phyloP scores from a whole-genome alignment of 2,329 filamentous ascomycete genomes.

The Diaporthe citrichinensis region DNA sequence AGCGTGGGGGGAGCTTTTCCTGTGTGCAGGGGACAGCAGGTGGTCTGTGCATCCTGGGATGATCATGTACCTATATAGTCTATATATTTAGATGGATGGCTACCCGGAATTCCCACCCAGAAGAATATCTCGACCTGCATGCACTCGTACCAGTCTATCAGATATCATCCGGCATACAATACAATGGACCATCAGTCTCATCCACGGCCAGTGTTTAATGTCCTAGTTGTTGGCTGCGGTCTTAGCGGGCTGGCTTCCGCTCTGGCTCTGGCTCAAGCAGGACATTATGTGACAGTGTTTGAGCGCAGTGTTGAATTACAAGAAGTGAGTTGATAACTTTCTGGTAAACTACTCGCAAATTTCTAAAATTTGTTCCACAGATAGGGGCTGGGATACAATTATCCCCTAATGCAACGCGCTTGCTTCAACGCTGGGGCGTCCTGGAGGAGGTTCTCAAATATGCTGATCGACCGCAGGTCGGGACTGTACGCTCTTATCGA shows the following conservation, averaged over 20 bases:
- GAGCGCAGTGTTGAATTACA: background rate
- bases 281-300: background rate
- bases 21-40: too few species aligned
- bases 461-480: background rate
- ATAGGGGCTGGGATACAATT: background rate
- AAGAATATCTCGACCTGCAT: too few species aligned
- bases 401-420: background rate
- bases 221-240: background rate
- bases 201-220: background rate
- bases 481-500: background rate
- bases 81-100: too few species aligned
- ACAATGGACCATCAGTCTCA: too few species aligned
- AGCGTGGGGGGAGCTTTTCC: too few species aligned
- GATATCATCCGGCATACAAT: too few species aligned
- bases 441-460: background rate
- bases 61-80: too few species aligned
- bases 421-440: background rate
- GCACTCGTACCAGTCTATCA: too few species aligned
- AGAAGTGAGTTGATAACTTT: background rate
- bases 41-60: too few species aligned
- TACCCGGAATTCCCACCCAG: too few species aligned
- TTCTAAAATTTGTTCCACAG: background rate
- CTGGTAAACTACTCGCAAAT: too few species aligned
- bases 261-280: background rate
- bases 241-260: background rate